Conservation (phyloP, 176 grass and related monocot species). For the Eleusine coracana region DNA sequence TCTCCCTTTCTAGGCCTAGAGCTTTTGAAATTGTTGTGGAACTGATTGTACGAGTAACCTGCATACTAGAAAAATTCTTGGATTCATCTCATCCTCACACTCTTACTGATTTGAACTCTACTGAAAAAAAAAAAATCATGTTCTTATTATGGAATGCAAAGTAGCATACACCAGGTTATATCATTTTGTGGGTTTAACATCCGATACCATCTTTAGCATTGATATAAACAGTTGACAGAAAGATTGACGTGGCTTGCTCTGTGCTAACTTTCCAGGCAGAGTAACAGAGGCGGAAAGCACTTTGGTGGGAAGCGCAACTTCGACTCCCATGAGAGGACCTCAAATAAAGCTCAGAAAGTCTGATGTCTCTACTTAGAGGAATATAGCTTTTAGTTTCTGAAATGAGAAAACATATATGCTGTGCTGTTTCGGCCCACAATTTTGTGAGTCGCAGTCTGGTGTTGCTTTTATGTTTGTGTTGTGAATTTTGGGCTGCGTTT, state of each 20-base stretch:
- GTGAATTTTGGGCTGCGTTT: background rate
- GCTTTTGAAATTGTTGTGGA: constrained; percentile 6
- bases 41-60: background rate
- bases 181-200: background rate
- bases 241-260: background rate
- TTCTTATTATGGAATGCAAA: background rate
- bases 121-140: background rate
- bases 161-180: background rate
- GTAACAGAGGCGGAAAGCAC: constrained; percentile 57
- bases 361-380: background rate
- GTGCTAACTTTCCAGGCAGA: constrained; percentile 46
- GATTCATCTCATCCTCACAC: background rate
- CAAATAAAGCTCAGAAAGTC: background rate
- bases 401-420: constrained; percentile 1
- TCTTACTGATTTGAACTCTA: background rate
- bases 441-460: background rate
- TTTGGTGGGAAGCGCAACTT: constrained; percentile 56
- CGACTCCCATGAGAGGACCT: constrained; percentile 13
- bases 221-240: background rate
- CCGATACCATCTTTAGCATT: background rate
- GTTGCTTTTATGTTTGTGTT: background rate
- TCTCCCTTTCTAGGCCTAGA: background rate
- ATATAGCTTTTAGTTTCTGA: background rate
- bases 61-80: background rate
- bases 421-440: background rate